Evolutionary conservation across 257 asterid species (phyloP).

Genomic region (Solanum tarapatanum): DNA sequence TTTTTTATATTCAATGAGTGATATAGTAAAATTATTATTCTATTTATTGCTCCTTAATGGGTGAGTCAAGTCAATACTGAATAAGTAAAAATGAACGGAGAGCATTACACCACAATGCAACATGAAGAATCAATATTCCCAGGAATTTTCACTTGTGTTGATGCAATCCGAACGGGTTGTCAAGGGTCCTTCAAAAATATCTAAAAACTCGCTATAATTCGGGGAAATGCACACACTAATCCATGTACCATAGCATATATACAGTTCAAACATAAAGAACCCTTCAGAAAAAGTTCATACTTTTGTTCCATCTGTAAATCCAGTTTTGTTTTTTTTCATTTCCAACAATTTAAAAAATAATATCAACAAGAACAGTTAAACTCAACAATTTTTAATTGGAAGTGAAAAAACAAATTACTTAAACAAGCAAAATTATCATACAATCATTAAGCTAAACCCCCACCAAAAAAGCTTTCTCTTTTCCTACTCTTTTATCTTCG

Average conservation of each 20-base stretch:
- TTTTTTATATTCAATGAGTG: background rate
- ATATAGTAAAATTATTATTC: background rate
- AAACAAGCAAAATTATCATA: background rate
- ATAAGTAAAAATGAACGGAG: background rate
- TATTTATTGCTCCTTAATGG: background rate
- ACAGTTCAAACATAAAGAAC: background rate
- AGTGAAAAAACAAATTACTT: background rate
- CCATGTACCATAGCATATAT: background rate
- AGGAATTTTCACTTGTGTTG: background rate
- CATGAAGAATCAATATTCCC: background rate
- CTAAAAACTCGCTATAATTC: background rate
- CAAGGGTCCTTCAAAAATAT: background rate
- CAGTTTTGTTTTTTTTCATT: background rate
- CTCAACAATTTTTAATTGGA: background rate
- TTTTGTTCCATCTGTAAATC: background rate
- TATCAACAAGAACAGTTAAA: background rate
- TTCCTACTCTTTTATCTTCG: background rate
- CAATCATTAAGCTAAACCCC: background rate
- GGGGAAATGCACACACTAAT: background rate
- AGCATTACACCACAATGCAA: background rate
- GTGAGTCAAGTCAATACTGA: background rate
- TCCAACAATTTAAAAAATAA: background rate
- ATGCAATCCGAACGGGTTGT: background rate
- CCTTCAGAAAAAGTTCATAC: background rate
- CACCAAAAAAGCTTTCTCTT: background rate